Conservation (phyloP, 108 stramenopile genomes). For the Nitzschia sp. region DNA sequence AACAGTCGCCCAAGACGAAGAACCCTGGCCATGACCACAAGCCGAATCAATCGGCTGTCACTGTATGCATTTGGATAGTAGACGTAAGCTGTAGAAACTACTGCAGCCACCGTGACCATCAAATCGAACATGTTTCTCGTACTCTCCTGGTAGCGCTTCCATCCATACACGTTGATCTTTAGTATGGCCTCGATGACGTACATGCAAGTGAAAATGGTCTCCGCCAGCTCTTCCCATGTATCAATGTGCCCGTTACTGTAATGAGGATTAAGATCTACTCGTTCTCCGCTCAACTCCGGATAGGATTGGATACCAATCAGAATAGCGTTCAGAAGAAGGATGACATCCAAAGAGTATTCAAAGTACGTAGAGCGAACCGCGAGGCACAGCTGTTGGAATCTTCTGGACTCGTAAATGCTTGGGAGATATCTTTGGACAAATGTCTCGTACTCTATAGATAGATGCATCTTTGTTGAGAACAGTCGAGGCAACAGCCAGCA, state of each 20-base stretch:
- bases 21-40: conserved; percentile 78
- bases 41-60: conserved; percentile 62
- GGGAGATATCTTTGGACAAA: conserved; percentile 55
- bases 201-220: conserved; percentile 66
- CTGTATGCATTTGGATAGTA: conserved; percentile 67
- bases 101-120: conserved; percentile 52
- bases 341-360: conserved; percentile 57
- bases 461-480: not conserved
- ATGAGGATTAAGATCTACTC: conserved; percentile 30
- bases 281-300: conserved; percentile 60
- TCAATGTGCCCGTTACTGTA: conserved; percentile 47
- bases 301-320: conserved; percentile 69
- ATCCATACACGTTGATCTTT: conserved; percentile 68
- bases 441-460: conserved; percentile 53
- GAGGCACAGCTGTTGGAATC: conserved; percentile 32
- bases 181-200: conserved; percentile 64
- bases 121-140: conserved; percentile 74
- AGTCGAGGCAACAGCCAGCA: not conserved
- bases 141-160: conserved; percentile 60
- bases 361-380: conserved; percentile 56
- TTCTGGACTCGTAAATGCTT: conserved; percentile 34
- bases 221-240: conserved; percentile 59
- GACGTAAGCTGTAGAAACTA: conserved; percentile 61
- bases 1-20: conserved; percentile 69
- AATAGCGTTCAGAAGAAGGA: conserved; percentile 72